Base-by-base conservation (phyloP, 352 stramenopile genomes). In the Peronosclerospora sorghi region DNA sequence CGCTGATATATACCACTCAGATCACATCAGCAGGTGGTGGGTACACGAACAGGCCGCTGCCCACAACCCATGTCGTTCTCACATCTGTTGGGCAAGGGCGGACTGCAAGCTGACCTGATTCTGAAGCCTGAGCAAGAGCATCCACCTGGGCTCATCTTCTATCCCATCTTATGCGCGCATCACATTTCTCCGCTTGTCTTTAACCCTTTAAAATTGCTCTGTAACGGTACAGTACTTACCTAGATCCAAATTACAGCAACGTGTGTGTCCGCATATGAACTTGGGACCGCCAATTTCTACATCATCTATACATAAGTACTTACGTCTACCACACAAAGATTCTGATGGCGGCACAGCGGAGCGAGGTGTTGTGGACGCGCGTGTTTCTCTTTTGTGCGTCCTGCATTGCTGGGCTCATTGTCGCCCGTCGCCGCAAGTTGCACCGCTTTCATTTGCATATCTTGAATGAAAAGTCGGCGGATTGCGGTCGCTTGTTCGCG, bases 401-500 rank as follows among this genome's bases (percentile, higher is more conserved):
- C 9, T 83, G 70, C 42, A 61, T 88, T 9, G 69, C 67, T 7
- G 76, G 76, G 0, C 63, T 88, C 15, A 64, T 88, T 39, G 61
- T 86, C 29, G 60, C 62, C 17, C 73, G 76, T 42, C 79, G 82
- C 32, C 65, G 73, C 38, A 81, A 83, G 56, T 71, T 88, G 19
- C 70, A 55, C 17, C 62, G 72, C 45, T 75, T 88, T 46, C 73
- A 88, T 41, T 40, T 73, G 36, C 73, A 83, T 48, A 73, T 88
- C 35, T 55, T 88, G 32, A 73, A 70, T 36, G 53, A 67, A 43
- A 84, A 84, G 48, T 62, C 62, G 32, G 62, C 77, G 42, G 76
- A 88, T 53, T 78, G 77, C 21, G 76, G 69, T 29, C 62, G 59
- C 35, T 72, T 68, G 39, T 96, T 96, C 54, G 90, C 85, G 23